Evolutionary conservation across 768 basidiomycete species (phyloP).

Genomic region (Terana coerulea): DNA sequence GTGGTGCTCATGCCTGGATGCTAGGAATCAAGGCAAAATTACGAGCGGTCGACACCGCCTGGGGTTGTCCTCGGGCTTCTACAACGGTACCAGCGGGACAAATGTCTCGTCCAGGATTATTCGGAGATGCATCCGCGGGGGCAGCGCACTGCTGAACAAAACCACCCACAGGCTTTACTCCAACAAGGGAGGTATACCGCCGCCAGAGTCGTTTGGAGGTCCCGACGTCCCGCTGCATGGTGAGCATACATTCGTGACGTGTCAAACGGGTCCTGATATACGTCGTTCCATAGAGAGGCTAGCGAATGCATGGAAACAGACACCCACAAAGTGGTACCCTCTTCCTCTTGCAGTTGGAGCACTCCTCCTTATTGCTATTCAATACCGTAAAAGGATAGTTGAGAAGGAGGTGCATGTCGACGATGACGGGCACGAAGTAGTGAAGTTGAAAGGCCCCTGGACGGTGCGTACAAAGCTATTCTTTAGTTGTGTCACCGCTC

Average conservation of each 20-base stretch:
- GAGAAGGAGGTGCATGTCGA: constrained; percentile 71
- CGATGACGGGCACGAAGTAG: constrained; percentile 77
- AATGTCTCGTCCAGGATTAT: constrained; percentile 12
- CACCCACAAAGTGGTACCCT: constrained; percentile 94
- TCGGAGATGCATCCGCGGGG: constrained; percentile 13
- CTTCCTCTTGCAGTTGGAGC: constrained; percentile 89
- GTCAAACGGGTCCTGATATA: background rate
- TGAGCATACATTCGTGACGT: constrained; percentile 6
- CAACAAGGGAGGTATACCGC: constrained; percentile 7
- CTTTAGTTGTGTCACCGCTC: background rate
- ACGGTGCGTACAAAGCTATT: constrained; percentile 57
- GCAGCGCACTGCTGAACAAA: constrained; percentile 6
- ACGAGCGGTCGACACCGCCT: constrained; percentile 14
- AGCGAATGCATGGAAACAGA: constrained; percentile 75
- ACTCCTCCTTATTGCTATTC: constrained; percentile 75
- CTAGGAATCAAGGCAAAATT: constrained; percentile 16
- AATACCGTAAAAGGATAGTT: constrained; percentile 61
- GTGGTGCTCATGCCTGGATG: constrained; percentile 14
- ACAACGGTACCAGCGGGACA: constrained; percentile 1
- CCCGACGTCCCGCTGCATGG: constrained; percentile 13
- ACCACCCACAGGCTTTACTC: constrained; percentile 15
- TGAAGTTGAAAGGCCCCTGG: constrained; percentile 87
- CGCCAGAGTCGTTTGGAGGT: constrained; percentile 13
- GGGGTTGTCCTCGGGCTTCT: background rate
- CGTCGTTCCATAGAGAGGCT: constrained; percentile 47